Conservation (phyloP, 352 stramenopile species). For the Labyrinthula sp. region DNA sequence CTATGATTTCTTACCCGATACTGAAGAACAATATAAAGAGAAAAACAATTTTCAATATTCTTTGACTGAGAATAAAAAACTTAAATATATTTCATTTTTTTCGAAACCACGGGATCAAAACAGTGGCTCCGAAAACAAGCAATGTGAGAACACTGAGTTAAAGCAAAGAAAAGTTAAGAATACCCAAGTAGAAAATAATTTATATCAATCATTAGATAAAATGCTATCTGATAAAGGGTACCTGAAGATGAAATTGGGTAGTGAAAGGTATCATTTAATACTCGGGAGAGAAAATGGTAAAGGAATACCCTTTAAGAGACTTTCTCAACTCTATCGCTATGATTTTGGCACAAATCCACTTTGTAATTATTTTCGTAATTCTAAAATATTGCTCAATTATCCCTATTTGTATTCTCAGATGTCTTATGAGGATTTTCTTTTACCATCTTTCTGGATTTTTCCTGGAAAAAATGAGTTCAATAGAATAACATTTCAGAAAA, state of each 20-base stretch:
- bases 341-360: conserved; percentile 22
- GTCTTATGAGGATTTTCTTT: too few species aligned
- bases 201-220: conserved; percentile 3
- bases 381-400: too few species aligned
- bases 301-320: conserved; percentile 26
- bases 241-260: conserved; percentile 13
- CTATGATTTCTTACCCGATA: conserved; percentile 23
- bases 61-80: neutral
- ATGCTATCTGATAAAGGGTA: conserved; percentile 8
- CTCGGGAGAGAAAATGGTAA: conserved; percentile 5
- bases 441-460: too few species aligned
- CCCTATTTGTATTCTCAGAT: too few species aligned
- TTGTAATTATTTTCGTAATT: conserved; percentile 29
- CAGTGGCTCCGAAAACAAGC: too few species aligned
- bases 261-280: conserved; percentile 24
- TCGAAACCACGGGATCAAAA: too few species aligned
- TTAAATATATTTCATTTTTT: too few species aligned
- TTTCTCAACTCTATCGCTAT: conserved; percentile 26
- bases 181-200: too few species aligned
- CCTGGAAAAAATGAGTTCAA: too few species aligned
- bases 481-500: too few species aligned
- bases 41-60: conserved; percentile 22
- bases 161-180: too few species aligned
- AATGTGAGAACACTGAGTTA: too few species aligned
- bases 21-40: conserved; percentile 8